Base-by-base conservation (phyloP, 2,329 filamentous ascomycete species). In the Bipolaris victoriae region DNA sequence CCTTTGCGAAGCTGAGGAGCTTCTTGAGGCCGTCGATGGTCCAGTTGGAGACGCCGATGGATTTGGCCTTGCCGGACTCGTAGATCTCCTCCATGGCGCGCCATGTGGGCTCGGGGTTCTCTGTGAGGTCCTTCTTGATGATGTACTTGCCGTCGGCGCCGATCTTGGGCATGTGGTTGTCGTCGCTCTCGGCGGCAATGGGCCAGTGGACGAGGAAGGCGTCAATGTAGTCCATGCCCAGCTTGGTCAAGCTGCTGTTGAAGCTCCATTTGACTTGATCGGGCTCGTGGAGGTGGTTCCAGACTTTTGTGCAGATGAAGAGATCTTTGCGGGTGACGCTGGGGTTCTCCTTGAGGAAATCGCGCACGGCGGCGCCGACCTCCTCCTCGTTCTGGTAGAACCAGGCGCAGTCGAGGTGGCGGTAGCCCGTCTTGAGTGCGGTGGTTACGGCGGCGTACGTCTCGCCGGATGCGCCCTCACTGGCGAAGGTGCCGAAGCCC, bases 301-400 rank as follows among this genome's bases (percentile, higher is more conserved):
- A 80, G 55, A 91, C 86, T 78, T 92, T 92, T 60, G 88, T 91
- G n/a, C 88, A 90, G 54, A 91, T 78, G 75, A 89, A 92, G 54
- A 92, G 67, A 31, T 90, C 82, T 24, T 80, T 75, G 43, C 87
- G 83, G 15, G 81, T 77, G 22, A 91, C 66, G 0, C 79, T 81
- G 3, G 84, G 85, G 58, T 82, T 75, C 51, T 80, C 75, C 67
- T 80, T 78, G 58, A 86, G 76, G 75, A 86, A 87, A 67, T 86
- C 84, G 33, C 78, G 79, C 15, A 91, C 77, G 1, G 89, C 89
- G 45, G 86, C 79, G 31, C 88, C 87, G 35, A 92, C 88, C 72
- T 90, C 83, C n/a, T 77, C 74, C 71, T 92, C 90, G 68, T 92
- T 92, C 57, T 79, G 83, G 74, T 92, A 92, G 73, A 85, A 86